phyloP scores from a whole-genome alignment of 2,329 filamentous ascomycete genomes.

The Venturia effusa region DNA sequence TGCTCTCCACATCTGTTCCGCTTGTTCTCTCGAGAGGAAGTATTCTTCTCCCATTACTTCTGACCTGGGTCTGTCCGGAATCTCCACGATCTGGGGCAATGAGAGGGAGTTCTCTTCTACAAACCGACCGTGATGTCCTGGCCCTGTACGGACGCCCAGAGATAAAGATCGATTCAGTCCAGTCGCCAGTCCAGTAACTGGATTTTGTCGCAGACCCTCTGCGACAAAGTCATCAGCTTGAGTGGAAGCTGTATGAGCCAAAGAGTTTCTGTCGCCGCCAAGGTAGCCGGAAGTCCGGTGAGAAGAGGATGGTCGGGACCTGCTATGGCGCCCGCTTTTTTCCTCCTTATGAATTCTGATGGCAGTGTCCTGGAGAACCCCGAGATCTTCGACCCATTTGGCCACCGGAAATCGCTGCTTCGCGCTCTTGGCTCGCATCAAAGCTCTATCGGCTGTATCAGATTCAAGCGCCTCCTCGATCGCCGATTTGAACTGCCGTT shows the following conservation, averaged over 20 bases:
- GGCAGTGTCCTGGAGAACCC: slow-evolving; percentile 48
- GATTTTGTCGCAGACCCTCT: neutral
- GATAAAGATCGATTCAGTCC: neutral
- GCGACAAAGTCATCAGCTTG: neutral
- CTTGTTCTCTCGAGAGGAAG: neutral
- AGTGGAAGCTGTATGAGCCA: neutral
- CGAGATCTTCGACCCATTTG: slow-evolving; percentile 55
- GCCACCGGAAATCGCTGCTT: slow-evolving; percentile 57
- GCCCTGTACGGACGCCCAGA: neutral
- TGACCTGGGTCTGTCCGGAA: neutral
- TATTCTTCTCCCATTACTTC: neutral
- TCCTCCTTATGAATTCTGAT: slow-evolving; percentile 37
- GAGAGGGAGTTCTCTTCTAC: neutral
- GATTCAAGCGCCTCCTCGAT: slow-evolving; percentile 52
- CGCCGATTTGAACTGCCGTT: slow-evolving; percentile 54
- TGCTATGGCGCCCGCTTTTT: neutral
- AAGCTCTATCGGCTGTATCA: slow-evolving; percentile 42
- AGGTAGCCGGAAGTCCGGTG: neutral
- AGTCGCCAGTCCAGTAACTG: neutral
- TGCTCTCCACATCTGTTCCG: neutral
- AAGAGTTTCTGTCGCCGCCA: neutral
- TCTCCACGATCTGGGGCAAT: neutral
- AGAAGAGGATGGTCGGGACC: neutral
- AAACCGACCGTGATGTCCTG: neutral
- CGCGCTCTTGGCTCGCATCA: slow-evolving; percentile 54